phyloP scores from a whole-genome alignment of 495 filamentous ascomycete species.

The Talaromyces thailandensis region DNA sequence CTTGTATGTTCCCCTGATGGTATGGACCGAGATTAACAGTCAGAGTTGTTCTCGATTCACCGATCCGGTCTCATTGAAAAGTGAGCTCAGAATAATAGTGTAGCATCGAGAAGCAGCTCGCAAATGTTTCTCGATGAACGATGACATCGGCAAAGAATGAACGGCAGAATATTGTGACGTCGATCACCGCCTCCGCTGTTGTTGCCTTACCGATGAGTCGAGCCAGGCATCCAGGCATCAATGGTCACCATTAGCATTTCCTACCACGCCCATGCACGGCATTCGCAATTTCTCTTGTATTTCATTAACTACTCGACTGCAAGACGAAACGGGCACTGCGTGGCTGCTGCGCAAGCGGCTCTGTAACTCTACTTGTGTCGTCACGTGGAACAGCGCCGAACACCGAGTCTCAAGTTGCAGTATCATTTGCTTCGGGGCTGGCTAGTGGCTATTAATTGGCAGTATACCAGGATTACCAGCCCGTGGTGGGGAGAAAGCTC shows the following conservation, averaged over 20 bases:
- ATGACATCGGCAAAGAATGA: background rate
- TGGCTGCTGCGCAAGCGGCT: background rate
- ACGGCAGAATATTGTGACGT: constrained; percentile 6
- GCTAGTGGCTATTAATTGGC: no score
- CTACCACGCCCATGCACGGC: background rate
- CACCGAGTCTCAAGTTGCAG: background rate
- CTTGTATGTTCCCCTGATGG: no score
- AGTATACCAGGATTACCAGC: background rate
- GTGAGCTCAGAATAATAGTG: background rate
- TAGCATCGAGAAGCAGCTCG: background rate
- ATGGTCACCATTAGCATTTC: background rate
- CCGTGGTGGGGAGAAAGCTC: background rate
- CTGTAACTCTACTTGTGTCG: background rate
- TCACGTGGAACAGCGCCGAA: background rate
- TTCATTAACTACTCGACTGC: background rate
- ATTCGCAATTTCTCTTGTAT: background rate
- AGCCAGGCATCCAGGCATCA: background rate
- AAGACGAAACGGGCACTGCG: background rate
- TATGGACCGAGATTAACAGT: background rate
- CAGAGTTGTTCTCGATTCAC: background rate
- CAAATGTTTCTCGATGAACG: background rate
- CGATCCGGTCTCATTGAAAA: background rate
- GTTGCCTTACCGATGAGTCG: constrained; percentile 4
- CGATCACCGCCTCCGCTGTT: background rate
- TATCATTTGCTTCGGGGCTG: background rate